Evolutionary conservation across 768 basidiomycete species (phyloP).

Genomic region (Amanita exitialis): DNA sequence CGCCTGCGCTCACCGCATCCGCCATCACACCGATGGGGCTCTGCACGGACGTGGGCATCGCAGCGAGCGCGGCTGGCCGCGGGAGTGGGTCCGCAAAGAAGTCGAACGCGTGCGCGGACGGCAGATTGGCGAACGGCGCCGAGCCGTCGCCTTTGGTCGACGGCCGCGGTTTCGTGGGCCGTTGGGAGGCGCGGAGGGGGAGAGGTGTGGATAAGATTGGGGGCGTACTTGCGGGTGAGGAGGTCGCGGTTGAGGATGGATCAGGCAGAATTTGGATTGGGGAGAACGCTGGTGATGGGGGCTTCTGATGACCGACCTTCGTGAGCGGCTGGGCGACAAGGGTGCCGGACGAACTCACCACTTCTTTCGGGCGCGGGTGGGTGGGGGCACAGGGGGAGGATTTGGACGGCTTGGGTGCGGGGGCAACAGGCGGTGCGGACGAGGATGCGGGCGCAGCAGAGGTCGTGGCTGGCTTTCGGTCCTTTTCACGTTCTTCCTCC

Average conservation of each 20-base stretch:
- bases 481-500: slow-evolving; percentile 62
- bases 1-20: slow-evolving; percentile 31
- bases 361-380: background rate
- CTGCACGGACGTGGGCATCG: slow-evolving; percentile 7
- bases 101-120: slow-evolving; percentile 13
- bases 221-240: background rate
- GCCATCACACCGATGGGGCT: slow-evolving; percentile 8
- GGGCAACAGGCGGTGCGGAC: slow-evolving; percentile 3
- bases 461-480: slow-evolving; percentile 25
- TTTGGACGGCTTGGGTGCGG: slow-evolving; percentile 12
- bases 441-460: slow-evolving; percentile 7
- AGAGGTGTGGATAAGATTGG: background rate
- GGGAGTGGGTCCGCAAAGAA: slow-evolving; percentile 14
- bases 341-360: background rate
- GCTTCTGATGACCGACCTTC: background rate
- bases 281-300: slow-evolving; percentile 17
- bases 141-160: slow-evolving; percentile 12
- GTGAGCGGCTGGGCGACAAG: background rate
- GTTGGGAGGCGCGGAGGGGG: slow-evolving; percentile 15
- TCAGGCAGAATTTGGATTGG: background rate
- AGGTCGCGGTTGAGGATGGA: background rate
- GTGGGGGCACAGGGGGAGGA: slow-evolving; percentile 13
- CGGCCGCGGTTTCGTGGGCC: slow-evolving; percentile 15
- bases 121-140: slow-evolving; percentile 10
- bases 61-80: background rate